Evolutionary conservation across 2,329 filamentous ascomycete species (phyloP).

Genomic region (Torrubiella hemipterigena): DNA sequence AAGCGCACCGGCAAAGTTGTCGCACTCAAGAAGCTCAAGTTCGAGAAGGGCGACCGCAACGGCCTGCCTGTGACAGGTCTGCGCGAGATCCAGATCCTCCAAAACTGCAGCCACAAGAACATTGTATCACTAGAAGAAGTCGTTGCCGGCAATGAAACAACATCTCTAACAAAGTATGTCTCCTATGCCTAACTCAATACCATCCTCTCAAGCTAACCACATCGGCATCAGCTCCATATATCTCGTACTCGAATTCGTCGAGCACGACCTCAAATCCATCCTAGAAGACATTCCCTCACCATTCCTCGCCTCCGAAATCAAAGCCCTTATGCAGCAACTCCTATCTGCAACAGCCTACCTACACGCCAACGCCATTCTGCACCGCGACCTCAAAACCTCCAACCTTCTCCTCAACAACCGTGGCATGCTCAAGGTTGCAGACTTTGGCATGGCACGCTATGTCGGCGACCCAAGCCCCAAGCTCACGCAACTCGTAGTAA

Average conservation of each 20-base stretch:
- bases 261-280: conserved; percentile 90
- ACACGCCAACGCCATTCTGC: conserved; percentile 81
- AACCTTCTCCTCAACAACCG: conserved; percentile 94
- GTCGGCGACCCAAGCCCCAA: conserved; percentile 66
- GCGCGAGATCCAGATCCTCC: conserved; percentile 85
- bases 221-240: conserved; percentile 53
- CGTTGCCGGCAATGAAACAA: conserved; percentile 56
- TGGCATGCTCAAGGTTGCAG: conserved; percentile 86
- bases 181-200: conserved; percentile 1
- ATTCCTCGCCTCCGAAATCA: conserved; percentile 85
- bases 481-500: conserved; percentile 87
- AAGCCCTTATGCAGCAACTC: conserved; percentile 78
- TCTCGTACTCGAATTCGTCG: conserved; percentile 92
- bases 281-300: conserved; percentile 91
- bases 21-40: conserved; percentile 87
- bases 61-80: conserved; percentile 87
- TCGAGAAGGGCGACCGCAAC: conserved; percentile 59
- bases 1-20: conserved; percentile 66
- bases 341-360: conserved; percentile 71
- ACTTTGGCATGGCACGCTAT: conserved; percentile 96
- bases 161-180: conserved; percentile 39
- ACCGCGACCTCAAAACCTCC: conserved; percentile 86
- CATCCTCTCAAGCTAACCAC: conserved; percentile 11
- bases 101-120: conserved; percentile 69
- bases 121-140: conserved; percentile 76